A percentile compares a stretch with the other conserved stretches of the same genome.
phyloP scores from a whole-genome alignment of 768 basidiomycete species.

The Boletus rufocinnamomeus region DNA sequence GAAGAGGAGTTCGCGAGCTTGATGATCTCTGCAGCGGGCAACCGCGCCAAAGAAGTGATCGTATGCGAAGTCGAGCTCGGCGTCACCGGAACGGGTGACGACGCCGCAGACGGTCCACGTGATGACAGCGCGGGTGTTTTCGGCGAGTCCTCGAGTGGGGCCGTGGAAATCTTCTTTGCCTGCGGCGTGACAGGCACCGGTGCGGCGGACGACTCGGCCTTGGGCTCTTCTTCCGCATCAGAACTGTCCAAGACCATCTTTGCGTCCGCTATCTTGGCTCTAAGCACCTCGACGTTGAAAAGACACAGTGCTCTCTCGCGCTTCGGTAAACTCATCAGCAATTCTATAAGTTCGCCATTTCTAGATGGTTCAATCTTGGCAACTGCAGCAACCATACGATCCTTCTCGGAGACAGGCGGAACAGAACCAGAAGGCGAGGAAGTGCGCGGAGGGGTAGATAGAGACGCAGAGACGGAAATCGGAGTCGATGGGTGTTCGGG shows the following conservation, averaged over 20 bases:
- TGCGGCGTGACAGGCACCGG: constrained; percentile 62
- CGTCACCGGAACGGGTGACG: constrained; percentile 68
- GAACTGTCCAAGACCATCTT: constrained; percentile 78
- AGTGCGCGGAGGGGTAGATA: constrained; percentile 82
- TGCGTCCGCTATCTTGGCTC: constrained; percentile 78
- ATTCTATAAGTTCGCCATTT: constrained; percentile 66
- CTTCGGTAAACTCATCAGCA: constrained; percentile 85
- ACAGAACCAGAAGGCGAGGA: constrained; percentile 71
- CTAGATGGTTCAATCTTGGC: constrained; percentile 60
- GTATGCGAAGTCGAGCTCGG: constrained; percentile 57
- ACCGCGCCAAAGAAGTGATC: constrained; percentile 64
- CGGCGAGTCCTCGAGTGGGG: constrained; percentile 52
- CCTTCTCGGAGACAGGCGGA: constrained; percentile 68
- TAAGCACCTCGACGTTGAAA: constrained; percentile 81
- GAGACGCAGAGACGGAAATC: constrained; percentile 69
- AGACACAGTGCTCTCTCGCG: constrained; percentile 89
- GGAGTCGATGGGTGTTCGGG: constrained; percentile 89
- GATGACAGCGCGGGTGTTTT: constrained; percentile 78
- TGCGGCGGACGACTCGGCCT: constrained; percentile 24
- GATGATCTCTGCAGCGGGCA: constrained; percentile 78
- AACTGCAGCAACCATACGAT: constrained; percentile 71
- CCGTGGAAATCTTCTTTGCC: constrained; percentile 51
- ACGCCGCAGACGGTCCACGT: constrained; percentile 67
- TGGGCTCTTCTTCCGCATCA: constrained; percentile 52
- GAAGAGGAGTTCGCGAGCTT: constrained; percentile 57